Conservation (phyloP, 2,329 filamentous ascomycete genomes). For the Cladosporium sp. region DNA sequence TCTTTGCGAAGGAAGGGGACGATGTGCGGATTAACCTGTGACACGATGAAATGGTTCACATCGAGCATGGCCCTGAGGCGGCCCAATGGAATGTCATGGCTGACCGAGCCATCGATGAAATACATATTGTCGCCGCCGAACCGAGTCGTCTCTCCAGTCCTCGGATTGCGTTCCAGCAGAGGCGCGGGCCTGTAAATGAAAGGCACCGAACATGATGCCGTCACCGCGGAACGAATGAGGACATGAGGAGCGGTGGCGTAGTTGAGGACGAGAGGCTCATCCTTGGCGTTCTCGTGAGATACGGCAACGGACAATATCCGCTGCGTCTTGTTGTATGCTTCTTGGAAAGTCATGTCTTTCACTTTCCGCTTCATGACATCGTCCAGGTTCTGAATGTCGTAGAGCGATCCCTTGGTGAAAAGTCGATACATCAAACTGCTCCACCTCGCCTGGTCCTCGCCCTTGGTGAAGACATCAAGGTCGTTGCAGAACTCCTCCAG, state of each 20-base stretch:
- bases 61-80: constrained; percentile 93
- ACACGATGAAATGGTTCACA: constrained; percentile 97
- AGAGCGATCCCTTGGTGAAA: constrained; percentile 76
- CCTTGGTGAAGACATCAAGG: constrained; percentile 64
- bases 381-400: constrained; percentile 77
- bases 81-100: constrained; percentile 90
- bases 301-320: constrained; percentile 93
- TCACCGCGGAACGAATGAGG: constrained; percentile 92
- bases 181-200: constrained; percentile 76
- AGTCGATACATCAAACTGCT: constrained; percentile 36
- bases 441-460: constrained; percentile 52
- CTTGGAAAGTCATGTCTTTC: constrained; percentile 89
- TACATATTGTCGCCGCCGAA: constrained; percentile 67
- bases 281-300: constrained; percentile 79
- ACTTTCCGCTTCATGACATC: constrained; percentile 76
- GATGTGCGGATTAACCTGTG: constrained; percentile 93
- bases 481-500: constrained; percentile 73
- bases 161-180: constrained; percentile 78
- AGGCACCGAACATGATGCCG: constrained; percentile 92
- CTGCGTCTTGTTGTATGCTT: constrained; percentile 91
- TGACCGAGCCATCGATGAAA: constrained; percentile 93
- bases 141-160: constrained; percentile 61
- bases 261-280: constrained; percentile 60
- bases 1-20: constrained; percentile 79
- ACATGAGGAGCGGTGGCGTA: constrained; percentile 93